phyloP scores from a whole-genome alignment of 768 basidiomycete genomes.

The Steccherinum ochraceum region DNA sequence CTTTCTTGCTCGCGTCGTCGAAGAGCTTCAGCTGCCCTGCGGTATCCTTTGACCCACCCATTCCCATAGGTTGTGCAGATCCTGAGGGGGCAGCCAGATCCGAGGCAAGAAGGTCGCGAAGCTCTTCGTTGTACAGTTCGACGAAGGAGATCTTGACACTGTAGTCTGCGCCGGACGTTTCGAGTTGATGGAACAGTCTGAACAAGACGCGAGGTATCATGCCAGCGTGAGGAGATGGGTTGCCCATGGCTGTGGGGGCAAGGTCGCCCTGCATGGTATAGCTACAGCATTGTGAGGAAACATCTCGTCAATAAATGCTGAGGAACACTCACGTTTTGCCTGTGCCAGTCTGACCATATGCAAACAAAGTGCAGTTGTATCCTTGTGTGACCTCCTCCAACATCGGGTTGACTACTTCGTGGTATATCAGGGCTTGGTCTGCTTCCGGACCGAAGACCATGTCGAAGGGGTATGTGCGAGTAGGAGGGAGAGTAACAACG shows the following conservation, averaged over 20 bases:
- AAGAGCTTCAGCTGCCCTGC: conserved; percentile 70
- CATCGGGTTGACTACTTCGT: conserved; percentile 90
- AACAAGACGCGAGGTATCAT: conserved; percentile 95
- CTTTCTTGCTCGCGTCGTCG: conserved; percentile 83
- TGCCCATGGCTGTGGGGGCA: conserved; percentile 73
- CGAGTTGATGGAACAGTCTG: conserved; percentile 84
- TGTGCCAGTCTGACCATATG: conserved; percentile 97
- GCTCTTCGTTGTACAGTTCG: conserved; percentile 97
- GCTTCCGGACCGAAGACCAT: conserved; percentile 96
- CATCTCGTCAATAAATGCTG: background rate
- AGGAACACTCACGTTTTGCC: conserved; percentile 85
- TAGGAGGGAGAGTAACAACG: conserved; percentile 66
- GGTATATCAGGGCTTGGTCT: conserved; percentile 90
- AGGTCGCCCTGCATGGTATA: conserved; percentile 99
- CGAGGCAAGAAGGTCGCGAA: conserved; percentile 82
- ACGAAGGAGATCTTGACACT: conserved; percentile 92
- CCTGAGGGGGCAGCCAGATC: conserved; percentile 71
- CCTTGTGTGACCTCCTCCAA: conserved; percentile 90
- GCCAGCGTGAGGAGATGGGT: conserved; percentile 84
- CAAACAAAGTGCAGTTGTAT: conserved; percentile 96
- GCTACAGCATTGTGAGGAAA: conserved; percentile 35
- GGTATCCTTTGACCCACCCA: conserved; percentile 44
- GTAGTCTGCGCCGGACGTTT: conserved; percentile 70
- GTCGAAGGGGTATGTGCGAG: conserved; percentile 90
- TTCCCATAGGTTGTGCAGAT: conserved; percentile 73